Evolutionary conservation across 768 basidiomycete species (phyloP).

Genomic region (Exidia glandulosa): DNA sequence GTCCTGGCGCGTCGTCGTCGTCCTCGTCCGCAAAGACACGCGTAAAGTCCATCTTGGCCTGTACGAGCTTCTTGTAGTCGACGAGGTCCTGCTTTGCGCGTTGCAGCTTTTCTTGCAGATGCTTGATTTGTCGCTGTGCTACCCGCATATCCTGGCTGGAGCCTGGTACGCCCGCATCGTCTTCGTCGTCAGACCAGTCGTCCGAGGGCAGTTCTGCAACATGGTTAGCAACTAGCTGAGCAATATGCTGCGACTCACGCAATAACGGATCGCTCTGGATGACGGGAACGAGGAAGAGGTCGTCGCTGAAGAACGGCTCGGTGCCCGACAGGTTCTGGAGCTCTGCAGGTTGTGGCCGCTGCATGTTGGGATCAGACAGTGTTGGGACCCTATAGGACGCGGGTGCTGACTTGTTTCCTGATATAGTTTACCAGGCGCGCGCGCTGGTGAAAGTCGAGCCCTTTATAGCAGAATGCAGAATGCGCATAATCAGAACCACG

Average conservation of each 20-base stretch:
- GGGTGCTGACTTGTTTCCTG: slow-evolving; percentile 50
- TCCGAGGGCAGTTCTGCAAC: slow-evolving; percentile 49
- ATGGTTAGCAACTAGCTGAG: background rate
- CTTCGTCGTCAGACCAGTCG: slow-evolving; percentile 67
- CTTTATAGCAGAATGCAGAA: too few relatives aligned
- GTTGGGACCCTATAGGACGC: background rate
- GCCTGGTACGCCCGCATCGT: slow-evolving; percentile 30
- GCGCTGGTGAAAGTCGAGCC: slow-evolving; percentile 66
- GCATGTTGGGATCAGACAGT: slow-evolving; percentile 5
- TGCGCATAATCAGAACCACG: too few relatives aligned
- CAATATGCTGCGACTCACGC: slow-evolving; percentile 39
- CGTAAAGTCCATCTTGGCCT: slow-evolving; percentile 38
- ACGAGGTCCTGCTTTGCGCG: slow-evolving; percentile 46
- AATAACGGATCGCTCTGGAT: slow-evolving; percentile 83
- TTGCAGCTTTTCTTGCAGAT: slow-evolving; percentile 52
- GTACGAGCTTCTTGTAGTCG: slow-evolving; percentile 51
- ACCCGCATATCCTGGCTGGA: slow-evolving; percentile 20
- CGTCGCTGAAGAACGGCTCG: slow-evolving; percentile 57
- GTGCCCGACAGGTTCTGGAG: slow-evolving; percentile 39
- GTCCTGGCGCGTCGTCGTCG: slow-evolving; percentile 23
- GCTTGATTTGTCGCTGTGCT: slow-evolving; percentile 36
- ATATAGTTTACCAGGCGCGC: slow-evolving; percentile 84
- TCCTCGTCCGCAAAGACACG: slow-evolving; percentile 28
- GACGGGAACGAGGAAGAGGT: slow-evolving; percentile 72
- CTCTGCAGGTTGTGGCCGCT: slow-evolving; percentile 44